phyloP scores from a whole-genome alignment of 345 rosid genomes.

The Geranium rotundifolium region DNA sequence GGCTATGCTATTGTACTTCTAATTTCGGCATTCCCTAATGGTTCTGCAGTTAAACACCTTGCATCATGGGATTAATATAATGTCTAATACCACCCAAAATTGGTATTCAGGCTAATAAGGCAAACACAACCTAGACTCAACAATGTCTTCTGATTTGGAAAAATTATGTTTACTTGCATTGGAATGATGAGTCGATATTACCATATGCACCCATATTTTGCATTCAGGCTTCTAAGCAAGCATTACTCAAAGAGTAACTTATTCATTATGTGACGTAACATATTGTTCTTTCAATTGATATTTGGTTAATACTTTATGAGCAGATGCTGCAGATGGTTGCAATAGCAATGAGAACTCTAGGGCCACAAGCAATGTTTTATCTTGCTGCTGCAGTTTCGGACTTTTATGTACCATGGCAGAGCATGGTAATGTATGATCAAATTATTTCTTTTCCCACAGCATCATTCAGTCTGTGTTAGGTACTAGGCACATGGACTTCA shows the following conservation, averaged over 20 bases:
- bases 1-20: too few species aligned
- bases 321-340: slow-evolving; percentile 76
- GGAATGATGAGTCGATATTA: background rate
- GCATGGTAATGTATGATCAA: slow-evolving; percentile 50
- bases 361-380: slow-evolving; percentile 59
- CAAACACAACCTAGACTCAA: too few species aligned
- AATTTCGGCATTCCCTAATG: too few species aligned
- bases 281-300: slow-evolving; percentile 2
- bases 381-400: slow-evolving; percentile 95
- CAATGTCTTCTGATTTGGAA: too few species aligned
- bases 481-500: background rate
- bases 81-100: too few species aligned
- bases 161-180: too few species aligned
- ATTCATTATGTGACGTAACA: background rate
- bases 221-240: too few species aligned
- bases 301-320: slow-evolving; percentile 9
- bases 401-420: slow-evolving; percentile 88
- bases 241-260: background rate
- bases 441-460: slow-evolving; percentile 1
- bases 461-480: background rate
- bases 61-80: too few species aligned
- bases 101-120: too few species aligned
- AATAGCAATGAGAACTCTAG: slow-evolving; percentile 31
- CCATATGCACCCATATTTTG: background rate
- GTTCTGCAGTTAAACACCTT: too few species aligned